These are phyloP conservation scores for Pichia sp. DNA, from an alignment of 1,139 yeast species.

Conservation along the genomic window DNA sequence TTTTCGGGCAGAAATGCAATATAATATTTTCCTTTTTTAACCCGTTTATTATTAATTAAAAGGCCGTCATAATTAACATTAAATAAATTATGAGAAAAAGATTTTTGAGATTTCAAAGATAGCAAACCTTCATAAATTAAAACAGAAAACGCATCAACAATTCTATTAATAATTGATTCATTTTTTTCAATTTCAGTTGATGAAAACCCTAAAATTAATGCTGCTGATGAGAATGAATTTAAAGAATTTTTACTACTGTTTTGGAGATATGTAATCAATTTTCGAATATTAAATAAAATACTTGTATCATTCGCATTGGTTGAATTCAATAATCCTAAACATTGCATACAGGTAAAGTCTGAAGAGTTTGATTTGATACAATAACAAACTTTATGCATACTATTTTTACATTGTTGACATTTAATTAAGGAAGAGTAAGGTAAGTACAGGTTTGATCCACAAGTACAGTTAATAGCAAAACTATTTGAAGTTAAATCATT, in stretches of 20 bases:
- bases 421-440: constrained; percentile 13
- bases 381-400: constrained; percentile 20
- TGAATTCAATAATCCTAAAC: not conserved
- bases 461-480: constrained; percentile 13
- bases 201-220: constrained; percentile 5
- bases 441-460: constrained; percentile 12
- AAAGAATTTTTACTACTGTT: not conserved
- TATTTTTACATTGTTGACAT: constrained; percentile 17
- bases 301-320: constrained; percentile 9
- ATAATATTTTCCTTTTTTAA: constrained; percentile 17
- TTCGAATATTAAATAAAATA: constrained; percentile 19
- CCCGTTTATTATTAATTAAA: constrained; percentile 12
- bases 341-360: constrained; percentile 13
- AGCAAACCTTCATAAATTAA: constrained; percentile 17
- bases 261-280: constrained; percentile 14
- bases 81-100: constrained; percentile 13
- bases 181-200: not conserved
- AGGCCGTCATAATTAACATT: constrained; percentile 16
- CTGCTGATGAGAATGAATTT: constrained; percentile 2
- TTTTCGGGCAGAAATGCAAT: constrained; percentile 8
- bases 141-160: constrained; percentile 18
- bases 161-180: not conserved
- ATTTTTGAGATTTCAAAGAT: constrained; percentile 12
- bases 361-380: constrained; percentile 1
- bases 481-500: not conserved